Evolutionary conservation across 2,329 filamentous ascomycete genomes (phyloP), one percentile per base, ranked within the genome.

Genomic region (Capronia coronata): DNA sequence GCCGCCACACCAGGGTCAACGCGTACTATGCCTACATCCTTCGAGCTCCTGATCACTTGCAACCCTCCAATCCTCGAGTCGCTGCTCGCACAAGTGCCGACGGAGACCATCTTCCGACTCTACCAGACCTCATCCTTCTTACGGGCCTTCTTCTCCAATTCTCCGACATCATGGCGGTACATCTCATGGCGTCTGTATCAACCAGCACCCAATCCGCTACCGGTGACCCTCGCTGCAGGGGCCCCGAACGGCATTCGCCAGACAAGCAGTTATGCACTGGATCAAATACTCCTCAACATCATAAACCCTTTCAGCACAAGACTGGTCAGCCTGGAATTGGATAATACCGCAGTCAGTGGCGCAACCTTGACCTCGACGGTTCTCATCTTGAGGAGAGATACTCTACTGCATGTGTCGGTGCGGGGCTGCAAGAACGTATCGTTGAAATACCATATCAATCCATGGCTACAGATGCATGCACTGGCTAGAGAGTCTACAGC

Each of bases 341-440:
- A 79, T 66, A 80, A 80, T 61, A 82, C 78, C 7, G 75, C 77
- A 9, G 77, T 80, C 21, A 77, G 74, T 19, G 78, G 78, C 21
- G 72, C 76, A 47, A 76, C 75, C 35, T 68, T 82, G 40, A 75
- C 75, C 7, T 73, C 71, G 30, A 75, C 70, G 16, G 75, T 82
- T 14, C 66, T 81, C 44, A 70, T 75, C 53, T 70, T 74, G 34
- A 72, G 76, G 23, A 71, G 75, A 48, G 71, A 73, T 47, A 79
- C 75, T 0, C 66, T 82, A 39, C 71, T 77, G 60, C 78, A 82
- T 59, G 68, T 82, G 38, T 80, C 77, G 1, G 76, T 81, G 41
- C 75, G 78, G 18, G 78, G 78, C 16, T 82, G 78, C 68, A 80
- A 81, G 65, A 80, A 82, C 62, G 78, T 82, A 30, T 80, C 77